Evolutionary conservation across 2,329 filamentous ascomycete genomes (phyloP).

Genomic region (Aureobasidium sp.): DNA sequence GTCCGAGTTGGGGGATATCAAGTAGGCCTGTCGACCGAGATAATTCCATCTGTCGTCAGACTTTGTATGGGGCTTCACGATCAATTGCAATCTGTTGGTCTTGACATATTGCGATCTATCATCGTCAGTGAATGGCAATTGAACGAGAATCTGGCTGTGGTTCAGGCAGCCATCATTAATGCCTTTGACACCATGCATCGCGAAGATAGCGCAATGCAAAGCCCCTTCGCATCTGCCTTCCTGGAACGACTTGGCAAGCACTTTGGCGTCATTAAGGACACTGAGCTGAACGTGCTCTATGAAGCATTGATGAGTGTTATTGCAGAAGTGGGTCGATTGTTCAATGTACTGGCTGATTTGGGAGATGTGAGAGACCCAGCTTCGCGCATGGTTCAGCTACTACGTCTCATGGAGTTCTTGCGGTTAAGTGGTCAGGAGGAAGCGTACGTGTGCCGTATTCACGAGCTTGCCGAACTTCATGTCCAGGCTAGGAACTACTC

Average conservation of each 20-base stretch:
- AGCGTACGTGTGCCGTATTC: constrained; percentile 92
- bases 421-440: constrained; percentile 96
- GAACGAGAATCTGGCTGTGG: constrained; percentile 80
- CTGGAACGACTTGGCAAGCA: constrained; percentile 74
- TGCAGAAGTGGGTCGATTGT: constrained; percentile 75
- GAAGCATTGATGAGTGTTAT: constrained; percentile 70
- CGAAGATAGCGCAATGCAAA: constrained; percentile 16
- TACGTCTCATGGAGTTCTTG: constrained; percentile 91
- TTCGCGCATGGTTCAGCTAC: constrained; percentile 75
- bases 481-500: constrained; percentile 67
- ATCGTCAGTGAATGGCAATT: constrained; percentile 97
- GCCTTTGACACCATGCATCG: constrained; percentile 88
- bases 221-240: constrained; percentile 39
- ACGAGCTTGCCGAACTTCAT: constrained; percentile 77
- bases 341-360: constrained; percentile 85
- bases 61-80: constrained; percentile 93
- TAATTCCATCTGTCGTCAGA: constrained; percentile 87
- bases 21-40: constrained; percentile 90
- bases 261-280: constrained; percentile 62
- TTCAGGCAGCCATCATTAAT: constrained; percentile 95
- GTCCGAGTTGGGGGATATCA: constrained; percentile 90
- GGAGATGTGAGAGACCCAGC: constrained; percentile 57
- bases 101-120: constrained; percentile 94
- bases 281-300: constrained; percentile 65
- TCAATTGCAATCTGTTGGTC: constrained; percentile 78